These are phyloP conservation scores for Tympanopsis confertula DNA, from an alignment of 2,329 filamentous ascomycete genomes.

Conservation along the genomic window DNA sequence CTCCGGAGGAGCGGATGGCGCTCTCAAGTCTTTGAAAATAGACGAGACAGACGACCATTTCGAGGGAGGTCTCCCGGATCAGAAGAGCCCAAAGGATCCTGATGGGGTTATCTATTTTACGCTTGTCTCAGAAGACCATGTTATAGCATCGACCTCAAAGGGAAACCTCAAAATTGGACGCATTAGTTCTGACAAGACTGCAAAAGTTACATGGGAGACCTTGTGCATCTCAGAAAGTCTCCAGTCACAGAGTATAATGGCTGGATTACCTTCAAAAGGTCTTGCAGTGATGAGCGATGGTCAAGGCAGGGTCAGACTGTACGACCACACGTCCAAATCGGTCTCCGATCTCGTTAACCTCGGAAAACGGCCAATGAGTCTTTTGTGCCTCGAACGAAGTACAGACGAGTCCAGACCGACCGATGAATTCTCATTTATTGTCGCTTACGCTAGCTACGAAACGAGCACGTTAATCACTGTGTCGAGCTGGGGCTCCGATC, in stretches of 20 bases:
- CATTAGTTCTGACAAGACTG: no score
- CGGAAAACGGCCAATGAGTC: background rate
- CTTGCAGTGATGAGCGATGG: background rate
- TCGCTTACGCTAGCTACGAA: background rate
- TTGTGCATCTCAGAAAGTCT: background rate
- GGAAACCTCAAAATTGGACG: background rate
- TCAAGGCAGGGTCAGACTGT: background rate
- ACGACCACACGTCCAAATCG: background rate
- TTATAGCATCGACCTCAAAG: background rate
- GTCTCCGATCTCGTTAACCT: background rate
- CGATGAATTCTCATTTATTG: background rate
- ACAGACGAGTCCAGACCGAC: background rate
- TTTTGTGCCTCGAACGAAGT: background rate
- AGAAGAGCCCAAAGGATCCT: no score
- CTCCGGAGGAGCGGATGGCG: conserved; percentile 48
- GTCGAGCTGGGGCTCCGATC: no score
- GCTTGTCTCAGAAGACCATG: background rate
- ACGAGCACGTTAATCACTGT: no score
- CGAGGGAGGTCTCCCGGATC: no score
- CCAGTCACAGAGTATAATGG: background rate
- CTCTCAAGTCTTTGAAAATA: conserved; percentile 17
- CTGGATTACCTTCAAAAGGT: background rate
- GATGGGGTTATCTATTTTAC: no score
- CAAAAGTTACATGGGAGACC: no score
- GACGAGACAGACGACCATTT: background rate